These are phyloP conservation scores for sorghum (Sorghum bicolor) DNA, from an alignment of 176 grass and related monocot genomes.

Conservation along the genomic window DNA sequence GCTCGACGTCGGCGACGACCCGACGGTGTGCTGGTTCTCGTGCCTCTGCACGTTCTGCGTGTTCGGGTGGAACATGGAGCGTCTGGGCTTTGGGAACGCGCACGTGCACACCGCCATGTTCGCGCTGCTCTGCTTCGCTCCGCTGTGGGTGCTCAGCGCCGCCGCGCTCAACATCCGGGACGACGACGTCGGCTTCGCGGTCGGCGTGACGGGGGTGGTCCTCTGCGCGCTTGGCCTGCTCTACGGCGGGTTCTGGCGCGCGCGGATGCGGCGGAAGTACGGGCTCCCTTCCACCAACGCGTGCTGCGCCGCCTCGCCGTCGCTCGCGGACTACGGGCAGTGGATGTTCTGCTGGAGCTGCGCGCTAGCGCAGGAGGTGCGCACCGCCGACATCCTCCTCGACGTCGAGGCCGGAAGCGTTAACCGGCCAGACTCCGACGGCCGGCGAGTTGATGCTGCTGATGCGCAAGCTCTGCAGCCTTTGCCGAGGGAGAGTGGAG, in stretches of 20 bases:
- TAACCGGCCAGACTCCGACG: background rate
- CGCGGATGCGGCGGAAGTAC: conserved; percentile 52
- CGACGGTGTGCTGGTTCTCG: conserved; percentile 47
- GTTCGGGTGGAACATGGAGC: conserved; percentile 87
- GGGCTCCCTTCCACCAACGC: conserved; percentile 13
- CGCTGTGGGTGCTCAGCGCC: conserved; percentile 66
- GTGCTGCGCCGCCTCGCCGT: background rate
- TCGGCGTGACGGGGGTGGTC: conserved; percentile 38
- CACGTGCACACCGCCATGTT: conserved; percentile 55
- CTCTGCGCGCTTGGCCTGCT: conserved; percentile 59
- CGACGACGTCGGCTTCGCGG: conserved; percentile 32
- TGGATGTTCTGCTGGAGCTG: conserved; percentile 94
- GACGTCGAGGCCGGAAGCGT: conserved; percentile 54
- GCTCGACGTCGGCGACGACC: conserved; percentile 56
- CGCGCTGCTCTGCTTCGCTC: conserved; percentile 63
- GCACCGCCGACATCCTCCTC: conserved; percentile 72
- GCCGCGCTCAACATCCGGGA: conserved; percentile 58
- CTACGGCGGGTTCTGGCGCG: conserved; percentile 73
- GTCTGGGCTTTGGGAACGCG: conserved; percentile 71
- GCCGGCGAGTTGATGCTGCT: background rate
- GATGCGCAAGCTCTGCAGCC: background rate
- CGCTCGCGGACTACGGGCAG: conserved; percentile 7
- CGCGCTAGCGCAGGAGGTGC: conserved; percentile 86
- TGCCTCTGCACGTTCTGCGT: conserved; percentile 70
- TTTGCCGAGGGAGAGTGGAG: conserved; percentile 22